Conservation (phyloP, 1,139 yeast genomes). For the Pichia sp. region DNA sequence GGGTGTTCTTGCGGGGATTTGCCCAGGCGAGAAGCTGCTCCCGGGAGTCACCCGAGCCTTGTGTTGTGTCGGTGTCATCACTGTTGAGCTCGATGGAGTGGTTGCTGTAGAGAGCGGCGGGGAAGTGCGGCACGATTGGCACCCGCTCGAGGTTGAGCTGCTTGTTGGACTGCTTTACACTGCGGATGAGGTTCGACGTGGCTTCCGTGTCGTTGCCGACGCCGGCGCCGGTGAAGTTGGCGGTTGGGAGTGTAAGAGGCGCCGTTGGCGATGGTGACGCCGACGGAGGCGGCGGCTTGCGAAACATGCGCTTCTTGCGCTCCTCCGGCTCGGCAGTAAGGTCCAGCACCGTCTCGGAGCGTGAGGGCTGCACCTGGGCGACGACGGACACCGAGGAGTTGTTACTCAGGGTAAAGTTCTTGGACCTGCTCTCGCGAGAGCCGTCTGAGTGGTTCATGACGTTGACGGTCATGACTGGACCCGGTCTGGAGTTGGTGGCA, state of each 20-base stretch:
- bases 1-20: too few relatives aligned
- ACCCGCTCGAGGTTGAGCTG: neutral
- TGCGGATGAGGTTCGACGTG: neutral
- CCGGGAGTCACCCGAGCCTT: neutral
- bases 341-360: constrained; percentile 1
- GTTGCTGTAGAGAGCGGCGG: neutral
- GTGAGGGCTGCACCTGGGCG: neutral
- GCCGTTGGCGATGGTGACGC: neutral
- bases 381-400: constrained; percentile 8
- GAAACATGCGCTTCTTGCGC: neutral
- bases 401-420: constrained; percentile 9
- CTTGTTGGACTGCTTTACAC: neutral
- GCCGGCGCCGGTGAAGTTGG: too few relatives aligned
- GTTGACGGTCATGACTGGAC: constrained; percentile 3
- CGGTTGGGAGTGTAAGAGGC: neutral
- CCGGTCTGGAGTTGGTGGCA: neutral
- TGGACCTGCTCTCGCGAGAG: constrained; percentile 1
- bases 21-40: neutral
- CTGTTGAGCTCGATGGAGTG: neutral
- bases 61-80: neutral
- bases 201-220: neutral
- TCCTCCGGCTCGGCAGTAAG: neutral
- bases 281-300: constrained; percentile 4
- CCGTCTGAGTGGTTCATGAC: constrained; percentile 1
- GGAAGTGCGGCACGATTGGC: neutral